phyloP scores from a whole-genome alignment of 1,139 yeast species.

The Zygosaccharomyces sapae region DNA sequence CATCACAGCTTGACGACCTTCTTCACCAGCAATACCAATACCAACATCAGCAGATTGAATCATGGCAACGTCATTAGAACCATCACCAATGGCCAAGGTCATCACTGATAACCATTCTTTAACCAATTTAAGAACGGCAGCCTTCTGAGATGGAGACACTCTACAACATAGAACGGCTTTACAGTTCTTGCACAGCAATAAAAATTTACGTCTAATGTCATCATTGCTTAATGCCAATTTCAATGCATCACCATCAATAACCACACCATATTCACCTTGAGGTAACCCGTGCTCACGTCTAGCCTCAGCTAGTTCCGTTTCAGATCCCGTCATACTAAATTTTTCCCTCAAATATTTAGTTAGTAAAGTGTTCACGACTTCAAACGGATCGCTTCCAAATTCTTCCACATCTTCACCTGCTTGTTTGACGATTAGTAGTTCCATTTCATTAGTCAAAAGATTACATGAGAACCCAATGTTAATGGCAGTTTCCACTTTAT shows the following conservation, averaged over 20 bases:
- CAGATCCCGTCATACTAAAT: slow-evolving; percentile 62
- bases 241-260: slow-evolving; percentile 91
- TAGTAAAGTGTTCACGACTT: slow-evolving; percentile 53
- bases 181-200: slow-evolving; percentile 87
- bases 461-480: slow-evolving; percentile 97
- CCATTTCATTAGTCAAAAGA: slow-evolving; percentile 80
- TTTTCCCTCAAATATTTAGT: slow-evolving; percentile 56
- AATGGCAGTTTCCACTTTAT: slow-evolving; percentile 95
- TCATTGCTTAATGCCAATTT: slow-evolving; percentile 61
- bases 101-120: slow-evolving; percentile 74
- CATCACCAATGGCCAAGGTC: slow-evolving; percentile 96
- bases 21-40: slow-evolving; percentile 97
- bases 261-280: slow-evolving; percentile 68
- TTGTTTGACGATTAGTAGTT: slow-evolving; percentile 63
- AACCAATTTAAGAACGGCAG: slow-evolving; percentile 89
- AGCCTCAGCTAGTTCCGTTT: slow-evolving; percentile 56
- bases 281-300: slow-evolving; percentile 75
- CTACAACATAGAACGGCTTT: slow-evolving; percentile 92
- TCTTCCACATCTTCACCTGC: slow-evolving; percentile 45
- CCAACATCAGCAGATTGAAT: slow-evolving; percentile 98
- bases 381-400: slow-evolving; percentile 31
- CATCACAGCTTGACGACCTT: slow-evolving; percentile 99
- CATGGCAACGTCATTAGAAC: slow-evolving; percentile 98
- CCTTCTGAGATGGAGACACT: slow-evolving; percentile 96
- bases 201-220: slow-evolving; percentile 60